Percentiles rank a stretch among this genome's conserved stretches.
phyloP scores from a whole-genome alignment of 139 green algal genomes.

The Chlorella sorokiniana region DNA sequence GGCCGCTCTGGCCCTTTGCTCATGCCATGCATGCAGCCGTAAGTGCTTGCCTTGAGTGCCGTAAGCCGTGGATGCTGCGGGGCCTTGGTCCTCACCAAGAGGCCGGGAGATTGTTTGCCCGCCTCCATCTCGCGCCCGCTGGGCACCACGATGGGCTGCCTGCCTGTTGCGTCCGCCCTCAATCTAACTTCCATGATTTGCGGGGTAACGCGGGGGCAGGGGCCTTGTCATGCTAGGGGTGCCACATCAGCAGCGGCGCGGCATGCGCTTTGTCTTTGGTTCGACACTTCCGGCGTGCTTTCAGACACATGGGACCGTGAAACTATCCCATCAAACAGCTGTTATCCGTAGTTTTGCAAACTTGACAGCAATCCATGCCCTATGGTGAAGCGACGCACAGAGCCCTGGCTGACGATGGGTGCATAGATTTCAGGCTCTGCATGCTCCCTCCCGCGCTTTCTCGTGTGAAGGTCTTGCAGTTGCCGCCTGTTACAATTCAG shows the following conservation, averaged over 20 bases:
- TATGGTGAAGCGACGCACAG: background rate
- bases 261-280: background rate
- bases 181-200: constrained; percentile 38
- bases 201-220: background rate
- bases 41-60: constrained; percentile 36
- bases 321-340: no score
- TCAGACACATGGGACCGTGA: no score
- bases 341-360: no score
- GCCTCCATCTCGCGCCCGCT: background rate
- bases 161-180: constrained; percentile 22
- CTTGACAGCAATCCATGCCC: background rate
- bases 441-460: no score
- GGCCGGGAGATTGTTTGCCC: background rate
- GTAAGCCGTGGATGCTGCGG: constrained; percentile 33
- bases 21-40: background rate
- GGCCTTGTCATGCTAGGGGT: background rate
- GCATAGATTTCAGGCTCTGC: no score
- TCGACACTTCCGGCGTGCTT: no score
- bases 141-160: constrained; percentile 1
- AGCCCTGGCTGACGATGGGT: no score
- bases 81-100: constrained; percentile 3
- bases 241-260: background rate
- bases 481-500: no score
- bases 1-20: background rate
- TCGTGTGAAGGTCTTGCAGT: no score